Conservation (phyloP, 805 yeast species). For the Metschnikowia orientalis region DNA sequence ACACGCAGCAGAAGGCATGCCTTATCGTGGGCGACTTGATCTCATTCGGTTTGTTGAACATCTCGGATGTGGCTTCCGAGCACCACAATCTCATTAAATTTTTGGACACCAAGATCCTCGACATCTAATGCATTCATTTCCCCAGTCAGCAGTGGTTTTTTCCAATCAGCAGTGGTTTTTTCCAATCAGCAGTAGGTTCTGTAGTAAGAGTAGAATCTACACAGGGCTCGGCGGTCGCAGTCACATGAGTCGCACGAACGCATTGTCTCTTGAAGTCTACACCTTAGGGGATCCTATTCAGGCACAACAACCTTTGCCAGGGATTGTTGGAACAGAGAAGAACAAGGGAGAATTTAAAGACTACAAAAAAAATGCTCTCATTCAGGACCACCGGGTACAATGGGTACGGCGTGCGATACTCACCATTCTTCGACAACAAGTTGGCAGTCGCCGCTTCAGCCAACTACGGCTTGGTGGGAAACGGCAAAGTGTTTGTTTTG, state of each 20-base stretch:
- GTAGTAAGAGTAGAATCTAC: too few species aligned
- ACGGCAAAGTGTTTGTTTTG: conserved; percentile 74
- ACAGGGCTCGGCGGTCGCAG: too few species aligned
- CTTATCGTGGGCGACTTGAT: conserved; percentile 72
- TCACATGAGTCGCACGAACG: too few species aligned
- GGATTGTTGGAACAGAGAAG: too few species aligned
- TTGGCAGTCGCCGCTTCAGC: conserved; percentile 88
- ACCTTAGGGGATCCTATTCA: too few species aligned
- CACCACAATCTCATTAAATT: conserved; percentile 31
- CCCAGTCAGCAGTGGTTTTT: background rate
- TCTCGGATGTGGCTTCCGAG: conserved; percentile 25
- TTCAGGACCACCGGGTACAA: conserved; percentile 75
- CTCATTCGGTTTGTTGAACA: conserved; percentile 48
- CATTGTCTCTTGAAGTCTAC: too few species aligned
- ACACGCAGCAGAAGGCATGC: conserved; percentile 69
- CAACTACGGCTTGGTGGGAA: conserved; percentile 91
- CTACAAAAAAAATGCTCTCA: conserved; percentile 62
- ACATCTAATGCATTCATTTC: conserved; percentile 5
- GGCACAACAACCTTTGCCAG: too few species aligned
- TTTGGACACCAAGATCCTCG: conserved; percentile 29
- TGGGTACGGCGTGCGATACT: conserved; percentile 84
- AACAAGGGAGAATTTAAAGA: too few species aligned
- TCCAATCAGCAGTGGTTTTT: background rate
- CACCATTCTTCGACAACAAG: conserved; percentile 87
- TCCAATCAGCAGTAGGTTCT: too few species aligned